Base-by-base conservation (phyloP, 768 basidiomycete genomes). In the Ephemerocybe angulata region DNA sequence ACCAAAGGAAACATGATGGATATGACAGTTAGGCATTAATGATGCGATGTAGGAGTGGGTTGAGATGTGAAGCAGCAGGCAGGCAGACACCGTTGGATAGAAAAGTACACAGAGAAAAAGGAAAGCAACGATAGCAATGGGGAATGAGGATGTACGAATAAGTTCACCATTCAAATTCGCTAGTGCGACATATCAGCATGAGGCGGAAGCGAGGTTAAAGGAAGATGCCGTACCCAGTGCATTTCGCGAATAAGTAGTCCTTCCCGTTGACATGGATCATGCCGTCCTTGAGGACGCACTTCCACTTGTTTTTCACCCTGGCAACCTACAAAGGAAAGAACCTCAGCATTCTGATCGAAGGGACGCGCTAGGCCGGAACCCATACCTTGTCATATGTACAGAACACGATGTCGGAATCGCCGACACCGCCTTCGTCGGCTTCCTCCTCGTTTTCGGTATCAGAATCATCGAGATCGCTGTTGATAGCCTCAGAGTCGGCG, bases 231-330 rank as follows among this genome's bases (percentile, higher is more conserved):
- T 66, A 98, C 96, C 96, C 96, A 5, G 86, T 93, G 72, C 96
- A 98, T 70, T 97, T 96, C 51, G 90, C 83, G 66, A 99, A 99
- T 15, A 99, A 81, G 73, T 98, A 99, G 65, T 99, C 97, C 64
- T 90, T 93, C 28, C 96, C 96, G 60, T 97, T 97, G 61, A 97
- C 84, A 62, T 93, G 91, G 59, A 98, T 90, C 87, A 98, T 93
- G 3, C 97, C 97, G 60, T 98, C 97, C 72, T 97, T 97, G 50
- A 99, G 80, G 22, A 92, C 86, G 57, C 94, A 95, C 77, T 98
- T 99, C 97, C 97, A 99, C 76, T 98, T 99, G 76, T 97, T 98
- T 75, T 98, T 99, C 24, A 98, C 96, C n/a, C 97, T 82, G 41
- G 95, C 93, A 31, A 98, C 96, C 95, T 98, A 61, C 28, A 35